Conservation (phyloP, 768 basidiomycete genomes). For the Boletus sp. region DNA sequence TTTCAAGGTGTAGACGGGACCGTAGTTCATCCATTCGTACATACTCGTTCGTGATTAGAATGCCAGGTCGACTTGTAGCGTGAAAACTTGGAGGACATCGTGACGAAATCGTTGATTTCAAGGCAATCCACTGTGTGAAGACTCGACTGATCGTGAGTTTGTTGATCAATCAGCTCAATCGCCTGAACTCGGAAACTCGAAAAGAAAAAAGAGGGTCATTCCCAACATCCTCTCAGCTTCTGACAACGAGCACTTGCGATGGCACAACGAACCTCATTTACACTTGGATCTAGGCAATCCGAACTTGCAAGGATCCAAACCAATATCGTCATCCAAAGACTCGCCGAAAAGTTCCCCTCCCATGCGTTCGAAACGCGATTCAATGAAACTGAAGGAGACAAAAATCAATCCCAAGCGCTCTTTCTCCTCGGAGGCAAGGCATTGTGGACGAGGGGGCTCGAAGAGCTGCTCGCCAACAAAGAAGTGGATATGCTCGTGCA, state of each 20-base stretch:
- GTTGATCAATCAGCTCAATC: neutral
- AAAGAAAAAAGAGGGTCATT: neutral
- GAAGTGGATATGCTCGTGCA: slow-evolving; percentile 92
- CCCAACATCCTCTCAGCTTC: neutral
- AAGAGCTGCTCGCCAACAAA: slow-evolving; percentile 69
- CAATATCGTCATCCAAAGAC: slow-evolving; percentile 64
- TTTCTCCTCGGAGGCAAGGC: slow-evolving; percentile 90
- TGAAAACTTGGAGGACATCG: neutral
- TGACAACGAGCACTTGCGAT: slow-evolving; percentile 6
- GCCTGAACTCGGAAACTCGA: neutral
- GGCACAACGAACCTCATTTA: slow-evolving; percentile 46
- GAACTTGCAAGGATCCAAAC: slow-evolving; percentile 91
- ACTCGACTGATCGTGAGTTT: neutral
- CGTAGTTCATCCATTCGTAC: neutral
- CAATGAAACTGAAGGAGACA: slow-evolving; percentile 79
- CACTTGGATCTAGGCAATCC: slow-evolving; percentile 82
- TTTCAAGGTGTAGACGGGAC: slow-evolving; percentile 26
- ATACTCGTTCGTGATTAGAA: neutral
- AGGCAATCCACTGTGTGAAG: neutral
- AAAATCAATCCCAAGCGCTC: slow-evolving; percentile 84
- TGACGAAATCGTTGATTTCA: neutral
- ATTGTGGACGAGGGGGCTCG: slow-evolving; percentile 96
- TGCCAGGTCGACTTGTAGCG: neutral
- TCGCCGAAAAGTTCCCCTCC: slow-evolving; percentile 55
- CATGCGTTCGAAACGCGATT: slow-evolving; percentile 49